Evolutionary conservation across 2,329 filamentous ascomycete species (phyloP), one percentile per base, ranked within the genome.

Genomic region (Sporothrix sp.): DNA sequence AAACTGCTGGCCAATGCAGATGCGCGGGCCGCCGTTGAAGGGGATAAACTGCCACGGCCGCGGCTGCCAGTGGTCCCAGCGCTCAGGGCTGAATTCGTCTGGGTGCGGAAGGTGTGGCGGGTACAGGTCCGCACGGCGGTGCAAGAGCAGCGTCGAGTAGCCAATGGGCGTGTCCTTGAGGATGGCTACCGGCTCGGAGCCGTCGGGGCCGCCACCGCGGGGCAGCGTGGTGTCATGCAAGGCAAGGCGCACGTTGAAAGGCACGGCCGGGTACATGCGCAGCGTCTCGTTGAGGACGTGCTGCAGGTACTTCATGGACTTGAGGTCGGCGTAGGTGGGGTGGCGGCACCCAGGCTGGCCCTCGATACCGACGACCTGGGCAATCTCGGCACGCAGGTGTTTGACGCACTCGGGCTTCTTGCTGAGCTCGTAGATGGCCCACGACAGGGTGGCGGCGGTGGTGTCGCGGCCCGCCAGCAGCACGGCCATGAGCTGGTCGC

Each of bases 391-490:
- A 21, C 89, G 81, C 47, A 96, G 73, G 62, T 81, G 85, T 48
- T 70, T 64, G 3, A 88, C 77, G 2, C 79, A 74, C 2, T 78
- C 69, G 0, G 88, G 87, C 57, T 87, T 75, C 14, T 81, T 79
- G 33, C 82, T 78, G 2, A 96, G 74, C 65, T 95, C 87, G 65
- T 93, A 94, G 53, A 95, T 73, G 32, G 79, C 74, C 84, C 88
- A 95, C 0, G 82, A 85, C 0, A 96, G 74, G 0, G 86, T 88
- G 14, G 75, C 79, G 27, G 89, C 89, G 0, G 90, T 96, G 13
- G 90, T 95, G 65, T 96, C 90, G 35, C 86, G 78, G 11, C 87
- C 89, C 1, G 90, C 90, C 14, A 96, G 77, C 3, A 96, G 76
- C 10, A 95, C 78, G 39, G 84, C 82, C 14, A 93, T 76, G 43